Evolutionary conservation across 495 filamentous ascomycete genomes (phyloP).

Genomic region (Penicillium longicatenatum): DNA sequence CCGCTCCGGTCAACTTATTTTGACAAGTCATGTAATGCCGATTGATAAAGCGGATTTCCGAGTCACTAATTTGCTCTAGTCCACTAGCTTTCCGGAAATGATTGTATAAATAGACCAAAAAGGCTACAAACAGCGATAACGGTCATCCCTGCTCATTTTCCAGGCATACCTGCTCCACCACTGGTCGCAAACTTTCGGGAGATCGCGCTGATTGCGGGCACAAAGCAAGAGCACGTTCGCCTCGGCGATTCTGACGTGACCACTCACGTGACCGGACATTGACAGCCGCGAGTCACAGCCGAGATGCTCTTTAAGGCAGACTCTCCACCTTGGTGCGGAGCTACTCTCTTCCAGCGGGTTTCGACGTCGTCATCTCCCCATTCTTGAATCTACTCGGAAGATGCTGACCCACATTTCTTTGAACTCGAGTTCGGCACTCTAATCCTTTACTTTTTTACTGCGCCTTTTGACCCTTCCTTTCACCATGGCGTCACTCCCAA

Average conservation of each 20-base stretch:
- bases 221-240: slow-evolving; percentile 4
- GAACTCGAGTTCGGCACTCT: background rate
- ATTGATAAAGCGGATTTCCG: background rate
- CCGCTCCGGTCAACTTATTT: too few relatives aligned
- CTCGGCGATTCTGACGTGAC: slow-evolving; percentile 7
- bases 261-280: background rate
- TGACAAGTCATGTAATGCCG: background rate
- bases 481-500: slow-evolving; percentile 44
- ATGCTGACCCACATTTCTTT: slow-evolving; percentile 8
- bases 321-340: slow-evolving; percentile 7
- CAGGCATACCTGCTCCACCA: background rate
- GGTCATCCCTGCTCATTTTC: background rate
- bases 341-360: slow-evolving; percentile 1
- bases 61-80: background rate
- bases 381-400: slow-evolving; percentile 1
- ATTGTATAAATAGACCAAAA: background rate
- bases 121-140: too few relatives aligned
- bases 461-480: slow-evolving; percentile 4
- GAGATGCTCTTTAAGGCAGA: background rate
- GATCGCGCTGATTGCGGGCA: slow-evolving; percentile 1
- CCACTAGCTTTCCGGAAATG: background rate
- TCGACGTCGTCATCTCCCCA: slow-evolving; percentile 1
- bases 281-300: slow-evolving; percentile 13
- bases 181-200: background rate
- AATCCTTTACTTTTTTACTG: background rate